phyloP scores from a whole-genome alignment of 129 eudicot genomes.

The Rutidosis leptorrhynchoides region DNA sequence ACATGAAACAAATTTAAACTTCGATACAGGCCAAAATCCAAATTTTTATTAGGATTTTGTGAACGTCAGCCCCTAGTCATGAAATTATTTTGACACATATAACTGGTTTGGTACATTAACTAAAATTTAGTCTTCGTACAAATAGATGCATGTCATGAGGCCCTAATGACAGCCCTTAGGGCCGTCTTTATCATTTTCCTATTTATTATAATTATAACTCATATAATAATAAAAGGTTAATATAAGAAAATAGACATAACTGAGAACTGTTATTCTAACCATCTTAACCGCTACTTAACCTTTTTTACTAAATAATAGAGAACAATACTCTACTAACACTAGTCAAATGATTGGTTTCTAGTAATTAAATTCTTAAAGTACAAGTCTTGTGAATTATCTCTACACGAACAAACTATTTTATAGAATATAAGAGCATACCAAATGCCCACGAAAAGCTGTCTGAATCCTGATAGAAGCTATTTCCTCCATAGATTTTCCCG shows the following conservation, averaged over 20 bases:
- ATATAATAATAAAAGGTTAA: background rate
- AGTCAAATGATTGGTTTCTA: background rate
- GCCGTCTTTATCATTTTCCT: too few species aligned
- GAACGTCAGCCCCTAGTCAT: background rate
- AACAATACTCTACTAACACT: background rate
- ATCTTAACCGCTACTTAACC: too few species aligned
- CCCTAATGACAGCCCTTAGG: too few species aligned
- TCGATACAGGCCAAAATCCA: background rate
- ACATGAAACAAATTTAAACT: background rate
- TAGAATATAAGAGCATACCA: conserved; percentile 41
- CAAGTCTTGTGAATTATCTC: background rate
- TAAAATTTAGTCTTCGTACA: too few species aligned
- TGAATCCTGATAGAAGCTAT: conserved; percentile 72
- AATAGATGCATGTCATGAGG: too few species aligned
- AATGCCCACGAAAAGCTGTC: conserved; percentile 76
- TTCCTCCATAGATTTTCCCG: conserved; percentile 61
- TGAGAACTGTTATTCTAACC: background rate
- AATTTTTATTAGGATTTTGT: background rate
- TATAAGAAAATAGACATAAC: background rate
- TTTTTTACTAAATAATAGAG: background rate
- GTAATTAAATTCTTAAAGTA: background rate
- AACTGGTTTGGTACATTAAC: too few species aligned
- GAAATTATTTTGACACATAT: too few species aligned
- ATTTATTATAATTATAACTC: background rate
- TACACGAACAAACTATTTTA: background rate